These are phyloP conservation scores for Pyrenochaeta sp. DNA, from an alignment of 2,329 filamentous ascomycete species.

Conservation along the genomic window DNA sequence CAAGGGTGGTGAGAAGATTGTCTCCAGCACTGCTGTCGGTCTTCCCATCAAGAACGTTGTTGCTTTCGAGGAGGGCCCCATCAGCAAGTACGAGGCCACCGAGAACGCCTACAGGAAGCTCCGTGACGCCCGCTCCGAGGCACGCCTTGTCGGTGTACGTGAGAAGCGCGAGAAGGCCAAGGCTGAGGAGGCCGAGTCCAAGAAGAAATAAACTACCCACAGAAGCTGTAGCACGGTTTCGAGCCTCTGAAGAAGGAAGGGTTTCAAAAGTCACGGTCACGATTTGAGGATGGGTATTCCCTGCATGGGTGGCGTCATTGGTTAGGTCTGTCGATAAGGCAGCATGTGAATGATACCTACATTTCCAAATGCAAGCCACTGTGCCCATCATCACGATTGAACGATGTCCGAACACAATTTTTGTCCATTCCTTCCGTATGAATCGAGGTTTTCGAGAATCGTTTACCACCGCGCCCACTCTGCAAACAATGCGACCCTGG, in stretches of 20 bases:
- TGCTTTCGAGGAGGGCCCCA: constrained; percentile 82
- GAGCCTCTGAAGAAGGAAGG: constrained; percentile 35
- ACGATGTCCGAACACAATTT: too few species aligned
- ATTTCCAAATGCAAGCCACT: constrained; percentile 45
- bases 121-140: constrained; percentile 82
- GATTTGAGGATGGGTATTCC: constrained; percentile 39
- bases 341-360: constrained; percentile 49
- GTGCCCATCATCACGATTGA: too few species aligned
- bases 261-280: constrained; percentile 42
- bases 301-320: constrained; percentile 49
- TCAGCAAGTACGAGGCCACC: constrained; percentile 74
- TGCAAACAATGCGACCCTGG: too few species aligned
- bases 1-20: constrained; percentile 61
- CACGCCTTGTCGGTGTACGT: constrained; percentile 80
- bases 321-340: constrained; percentile 43
- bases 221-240: constrained; percentile 25
- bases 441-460: too few species aligned
- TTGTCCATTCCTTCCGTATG: not conserved
- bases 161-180: constrained; percentile 94
- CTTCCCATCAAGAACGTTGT: constrained; percentile 76
- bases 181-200: constrained; percentile 77
- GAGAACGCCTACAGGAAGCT: constrained; percentile 88
- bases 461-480: too few species aligned
- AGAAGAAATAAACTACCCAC: constrained; percentile 75
- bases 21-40: constrained; percentile 62